Evolutionary conservation across 2,329 filamentous ascomycete species (phyloP).

Genomic region (Colletotrichum abscissum): DNA sequence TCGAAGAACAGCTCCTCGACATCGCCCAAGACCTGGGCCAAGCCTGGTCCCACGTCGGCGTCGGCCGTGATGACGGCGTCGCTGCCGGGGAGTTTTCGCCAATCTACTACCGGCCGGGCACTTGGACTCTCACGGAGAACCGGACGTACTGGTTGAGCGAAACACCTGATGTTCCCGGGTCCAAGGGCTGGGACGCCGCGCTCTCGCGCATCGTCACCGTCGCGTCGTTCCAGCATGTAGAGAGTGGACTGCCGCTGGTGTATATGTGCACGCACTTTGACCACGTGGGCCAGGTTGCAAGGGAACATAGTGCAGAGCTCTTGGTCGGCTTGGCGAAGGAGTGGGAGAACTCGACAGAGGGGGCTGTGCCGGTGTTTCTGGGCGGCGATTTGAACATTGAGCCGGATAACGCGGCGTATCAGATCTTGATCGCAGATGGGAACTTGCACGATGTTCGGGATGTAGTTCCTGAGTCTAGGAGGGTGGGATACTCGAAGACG

Average conservation of each 20-base stretch:
- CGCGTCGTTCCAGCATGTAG: constrained; percentile 54
- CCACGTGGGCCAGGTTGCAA: constrained; percentile 53
- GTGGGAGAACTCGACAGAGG: constrained; percentile 35
- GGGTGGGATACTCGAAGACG: constrained; percentile 42
- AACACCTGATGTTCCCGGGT: constrained; percentile 65
- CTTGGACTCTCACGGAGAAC: constrained; percentile 63
- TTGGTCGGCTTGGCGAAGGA: constrained; percentile 46
- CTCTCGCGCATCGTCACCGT: constrained; percentile 59
- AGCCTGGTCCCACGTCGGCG: constrained; percentile 64
- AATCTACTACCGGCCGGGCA: constrained; percentile 68
- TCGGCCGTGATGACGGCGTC: constrained; percentile 69
- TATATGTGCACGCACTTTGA: constrained; percentile 66
- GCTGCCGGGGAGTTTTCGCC: constrained; percentile 74
- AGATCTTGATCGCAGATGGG: constrained; percentile 38
- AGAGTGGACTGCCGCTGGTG: constrained; percentile 51
- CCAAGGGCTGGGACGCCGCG: constrained; percentile 66
- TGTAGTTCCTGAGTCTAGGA: constrained; percentile 38
- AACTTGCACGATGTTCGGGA: constrained; percentile 41
- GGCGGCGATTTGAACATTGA: constrained; percentile 47
- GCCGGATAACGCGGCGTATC: constrained; percentile 42
- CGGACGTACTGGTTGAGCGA: constrained; percentile 71
- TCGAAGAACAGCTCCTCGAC: constrained; percentile 56
- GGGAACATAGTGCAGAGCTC: constrained; percentile 53
- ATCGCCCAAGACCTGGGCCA: constrained; percentile 52
- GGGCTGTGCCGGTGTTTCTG: constrained; percentile 43